Conservation (phyloP, 2,329 filamentous ascomycete species). For the Dactylellina leptospora region DNA sequence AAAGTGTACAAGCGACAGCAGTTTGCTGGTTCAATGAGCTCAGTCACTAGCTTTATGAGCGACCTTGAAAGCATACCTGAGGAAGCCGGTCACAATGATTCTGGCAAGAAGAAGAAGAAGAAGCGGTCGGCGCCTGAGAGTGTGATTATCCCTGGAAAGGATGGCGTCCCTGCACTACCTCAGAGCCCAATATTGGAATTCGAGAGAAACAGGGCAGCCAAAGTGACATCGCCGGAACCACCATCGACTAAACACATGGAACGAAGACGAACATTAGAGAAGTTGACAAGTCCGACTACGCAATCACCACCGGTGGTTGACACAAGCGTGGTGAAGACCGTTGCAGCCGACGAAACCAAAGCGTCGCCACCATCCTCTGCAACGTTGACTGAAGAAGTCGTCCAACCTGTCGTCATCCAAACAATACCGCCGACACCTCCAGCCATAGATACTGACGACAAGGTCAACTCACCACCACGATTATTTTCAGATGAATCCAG, state of each 20-base stretch:
- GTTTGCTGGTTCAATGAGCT: slow-evolving; percentile 46
- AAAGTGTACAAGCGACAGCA: slow-evolving; percentile 29
- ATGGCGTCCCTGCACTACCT: slow-evolving; percentile 42
- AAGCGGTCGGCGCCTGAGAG: slow-evolving; percentile 26
- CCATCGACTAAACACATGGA: slow-evolving; percentile 23
- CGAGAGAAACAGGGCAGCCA: slow-evolving; percentile 15
- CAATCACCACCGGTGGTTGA: background rate
- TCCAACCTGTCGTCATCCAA: slow-evolving; percentile 41
- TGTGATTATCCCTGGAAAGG: slow-evolving; percentile 41
- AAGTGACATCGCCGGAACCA: slow-evolving; percentile 22
- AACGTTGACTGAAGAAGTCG: slow-evolving; percentile 42
- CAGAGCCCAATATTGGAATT: slow-evolving; percentile 39
- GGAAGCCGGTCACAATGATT: slow-evolving; percentile 16
- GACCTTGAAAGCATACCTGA: slow-evolving; percentile 52
- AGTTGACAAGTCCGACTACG: slow-evolving; percentile 10
- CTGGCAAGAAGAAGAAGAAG: slow-evolving; percentile 45
- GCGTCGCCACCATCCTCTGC: slow-evolving; percentile 47
- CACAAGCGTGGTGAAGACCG: background rate
- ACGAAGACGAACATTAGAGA: slow-evolving; percentile 31
- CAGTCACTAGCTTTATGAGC: slow-evolving; percentile 43
- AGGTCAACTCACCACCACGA: slow-evolving; percentile 18
- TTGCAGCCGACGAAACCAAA: slow-evolving; percentile 8
- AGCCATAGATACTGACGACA: slow-evolving; percentile 13
- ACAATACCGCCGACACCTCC: slow-evolving; percentile 45
- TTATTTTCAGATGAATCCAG: slow-evolving; percentile 27